These are phyloP conservation scores for Backusella morwellensis DNA, from an alignment of 192 early-diverging fungal species.

Conservation along the genomic window DNA sequence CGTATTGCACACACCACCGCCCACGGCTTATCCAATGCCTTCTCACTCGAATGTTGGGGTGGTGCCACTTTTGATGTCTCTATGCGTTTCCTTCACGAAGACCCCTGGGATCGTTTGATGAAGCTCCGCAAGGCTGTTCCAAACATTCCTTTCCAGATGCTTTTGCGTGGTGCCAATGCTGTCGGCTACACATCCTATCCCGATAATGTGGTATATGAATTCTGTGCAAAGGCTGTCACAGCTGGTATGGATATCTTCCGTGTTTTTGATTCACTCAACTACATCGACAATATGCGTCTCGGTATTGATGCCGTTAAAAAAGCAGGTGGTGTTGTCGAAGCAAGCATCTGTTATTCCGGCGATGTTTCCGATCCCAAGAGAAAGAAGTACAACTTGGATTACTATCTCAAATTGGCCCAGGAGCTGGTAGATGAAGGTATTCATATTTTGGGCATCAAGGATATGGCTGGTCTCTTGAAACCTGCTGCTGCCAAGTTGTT, in stretches of 20 bases:
- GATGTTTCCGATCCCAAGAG: constrained; percentile 83
- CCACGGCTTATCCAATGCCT: constrained; percentile 82
- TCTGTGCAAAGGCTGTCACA: constrained; percentile 85
- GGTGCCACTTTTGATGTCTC: constrained; percentile 97
- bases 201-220: constrained; percentile 96
- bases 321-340: constrained; percentile 93
- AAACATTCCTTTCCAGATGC: constrained; percentile 98
- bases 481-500: constrained; percentile 84
- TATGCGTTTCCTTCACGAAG: constrained; percentile 93
- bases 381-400: constrained; percentile 84
- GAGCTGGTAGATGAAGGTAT: constrained; percentile 87
- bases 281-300: constrained; percentile 90
- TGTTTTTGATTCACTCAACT: constrained; percentile 97
- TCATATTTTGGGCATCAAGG: constrained; percentile 92
- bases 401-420: constrained; percentile 88
- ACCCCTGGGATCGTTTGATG: constrained; percentile 93
- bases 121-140: constrained; percentile 82
- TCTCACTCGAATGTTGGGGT: constrained; percentile 94
- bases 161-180: constrained; percentile 95
- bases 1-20: constrained; percentile 87
- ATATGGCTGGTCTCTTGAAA: constrained; percentile 97
- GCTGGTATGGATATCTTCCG: constrained; percentile 95
- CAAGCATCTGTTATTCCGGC: constrained; percentile 87
- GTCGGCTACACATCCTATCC: constrained; percentile 97
- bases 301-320: constrained; percentile 90